Evolutionary conservation across 2,329 filamentous ascomycete genomes (phyloP).

Genomic region (Calonectria multiphialidica): DNA sequence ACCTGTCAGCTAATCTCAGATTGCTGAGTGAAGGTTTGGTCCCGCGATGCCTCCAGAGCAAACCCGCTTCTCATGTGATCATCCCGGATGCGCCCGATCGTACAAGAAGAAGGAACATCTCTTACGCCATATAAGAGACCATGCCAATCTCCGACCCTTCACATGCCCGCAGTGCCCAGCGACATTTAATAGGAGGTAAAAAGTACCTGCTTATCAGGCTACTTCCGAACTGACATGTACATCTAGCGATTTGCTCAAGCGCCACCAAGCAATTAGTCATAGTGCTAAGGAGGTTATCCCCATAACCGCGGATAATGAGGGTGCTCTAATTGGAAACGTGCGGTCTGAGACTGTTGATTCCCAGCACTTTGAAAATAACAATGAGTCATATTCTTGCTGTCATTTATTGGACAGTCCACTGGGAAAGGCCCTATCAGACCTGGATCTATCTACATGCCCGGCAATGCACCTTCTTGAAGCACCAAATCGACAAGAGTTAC

Average conservation of each 20-base stretch:
- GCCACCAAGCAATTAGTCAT: background rate
- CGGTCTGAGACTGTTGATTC: too few species aligned
- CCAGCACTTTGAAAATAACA: background rate
- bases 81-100: background rate
- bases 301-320: background rate
- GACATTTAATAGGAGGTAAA: background rate
- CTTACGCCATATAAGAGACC: background rate
- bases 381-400: background rate
- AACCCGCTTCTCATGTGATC: background rate
- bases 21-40: too few species aligned
- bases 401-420: too few species aligned
- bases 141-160: background rate
- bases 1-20: too few species aligned
- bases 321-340: accelerated
- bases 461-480: background rate
- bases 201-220: background rate
- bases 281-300: background rate
- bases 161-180: background rate
- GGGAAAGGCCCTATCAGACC: background rate
- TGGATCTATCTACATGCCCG: background rate
- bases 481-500: background rate
- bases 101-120: background rate
- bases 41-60: background rate
- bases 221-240: background rate
- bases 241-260: background rate